Evolutionary conservation across 2,329 filamentous ascomycete genomes (phyloP), one percentile per base, ranked within the genome.

Genomic region (Colletotrichum sp.): DNA sequence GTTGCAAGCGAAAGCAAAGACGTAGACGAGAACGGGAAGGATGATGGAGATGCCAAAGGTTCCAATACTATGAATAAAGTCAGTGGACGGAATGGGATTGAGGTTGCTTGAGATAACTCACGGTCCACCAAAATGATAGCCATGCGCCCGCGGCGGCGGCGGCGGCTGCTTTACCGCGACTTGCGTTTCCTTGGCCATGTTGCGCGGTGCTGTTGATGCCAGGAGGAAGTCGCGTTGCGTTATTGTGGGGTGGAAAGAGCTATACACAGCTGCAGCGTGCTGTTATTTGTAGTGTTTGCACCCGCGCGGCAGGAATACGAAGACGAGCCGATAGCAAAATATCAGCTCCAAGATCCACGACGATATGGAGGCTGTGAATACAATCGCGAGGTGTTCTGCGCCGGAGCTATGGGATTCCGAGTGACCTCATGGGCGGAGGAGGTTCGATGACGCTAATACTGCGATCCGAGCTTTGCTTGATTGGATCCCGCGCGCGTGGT

Each of bases 1-100:
- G 86, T 98, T 98, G 90, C 96, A 98, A 80, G 94, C 88, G 82
- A 98, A 98, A 62, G 93, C 90, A 82, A 96, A 93, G 79, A 92
- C 83, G 85, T 97, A 98, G 79, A 95, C 91, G 78, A 96, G 89
- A 56, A 96, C 76, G 0, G 96, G 96, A 1, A 98, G 91, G 72
- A 93, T 93, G 80, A 97, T 93, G 9, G 94, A 94, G 81, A 98
- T 95, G 76, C 86, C 90, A 76, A 93, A 91, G 43, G 94, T 95
- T 71, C 96, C 96, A 56, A 21, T 21, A 24, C 16, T 69, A 1
- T 28, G 3, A 26, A 7, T 7, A 18, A 8, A 21, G 2, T 30
- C 7, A n/a, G 12, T 48, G n/a, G 5, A 28, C 34, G 12, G 3
- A 7, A 9, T 2, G 26, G 2, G 30, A 26, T 14, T 1, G 8